Evolutionary conservation across 2,329 filamentous ascomycete species (phyloP), one percentile per base, ranked within the genome.

Genomic region (Pseudogymnoascus sp.): DNA sequence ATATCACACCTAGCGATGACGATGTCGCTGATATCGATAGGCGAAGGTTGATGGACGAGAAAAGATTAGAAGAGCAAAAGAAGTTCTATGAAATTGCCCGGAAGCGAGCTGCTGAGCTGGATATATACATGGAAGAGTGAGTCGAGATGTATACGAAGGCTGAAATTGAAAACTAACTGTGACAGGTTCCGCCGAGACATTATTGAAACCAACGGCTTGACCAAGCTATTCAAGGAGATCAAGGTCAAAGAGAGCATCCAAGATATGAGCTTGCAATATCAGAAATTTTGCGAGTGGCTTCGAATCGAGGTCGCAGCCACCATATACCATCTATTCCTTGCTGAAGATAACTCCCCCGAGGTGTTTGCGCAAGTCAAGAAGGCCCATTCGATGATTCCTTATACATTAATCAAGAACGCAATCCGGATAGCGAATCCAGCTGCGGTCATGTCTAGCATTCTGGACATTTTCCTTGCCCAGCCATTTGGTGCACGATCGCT

Each of bases 201-300:
- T 63, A 79, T 87, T n/a, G 83, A 86, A 70, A 78, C 77, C 65
- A 91, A 97, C 74, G 95, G 95, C 7, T 82, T 99, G 42, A 96
- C 93, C 0, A 93, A 90, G 74, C 83, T 99, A 0, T 97, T 99
- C 76, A 83, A 89, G 64, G 95, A 97, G 74, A 96, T 99, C 75
- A 90, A 89, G 70, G 88, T 92, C 63, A 97, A 97, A 78, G 82
- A 90, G 65, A 91, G 84, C 3, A 93, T 99, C 62, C 83, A 86
- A 67, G 91, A 97, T 69, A 82, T 99, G 62, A 96, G 91, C 72
- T 88, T 96, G 10, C 93, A 97, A 74, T 97, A 97, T 75, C 90
- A 95, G 72, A 99, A 97, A 74, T 97, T 99, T 73, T 93, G 93
- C 17, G 95, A 99, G 75, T 99, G 95, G 95, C 80, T 97, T 60